Conservation (phyloP, 305 asterid species). For the Fraxinus angustifolia region DNA sequence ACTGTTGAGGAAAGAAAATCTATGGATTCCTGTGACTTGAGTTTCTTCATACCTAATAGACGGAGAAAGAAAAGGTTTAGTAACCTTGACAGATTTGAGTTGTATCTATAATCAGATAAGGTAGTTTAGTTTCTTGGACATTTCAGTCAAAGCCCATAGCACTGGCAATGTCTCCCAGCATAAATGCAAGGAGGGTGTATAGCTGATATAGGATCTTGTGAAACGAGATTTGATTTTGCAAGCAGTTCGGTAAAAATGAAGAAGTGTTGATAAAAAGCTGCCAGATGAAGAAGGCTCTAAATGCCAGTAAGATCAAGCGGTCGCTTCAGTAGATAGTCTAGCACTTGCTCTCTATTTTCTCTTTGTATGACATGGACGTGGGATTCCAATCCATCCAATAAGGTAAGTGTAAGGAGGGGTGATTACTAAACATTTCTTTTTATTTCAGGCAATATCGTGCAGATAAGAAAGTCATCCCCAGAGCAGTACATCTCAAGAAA, state of each 20-base stretch:
- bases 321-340: slow-evolving; percentile 3
- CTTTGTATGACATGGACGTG: neutral
- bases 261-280: neutral
- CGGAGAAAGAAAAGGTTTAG: neutral
- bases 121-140: neutral
- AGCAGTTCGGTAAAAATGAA: neutral
- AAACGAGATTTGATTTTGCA: neutral
- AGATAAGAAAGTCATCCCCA: neutral
- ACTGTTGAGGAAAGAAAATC: neutral
- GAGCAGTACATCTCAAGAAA: neutral
- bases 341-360: neutral
- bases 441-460: neutral
- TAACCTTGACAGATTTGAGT: neutral
- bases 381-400: slow-evolving; percentile 1
- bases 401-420: neutral
- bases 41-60: neutral
- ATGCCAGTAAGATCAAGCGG: slow-evolving; percentile 4
- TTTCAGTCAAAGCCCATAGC: neutral
- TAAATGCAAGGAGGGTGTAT: neutral
- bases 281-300: neutral
- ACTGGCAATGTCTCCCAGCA: neutral
- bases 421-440: neutral
- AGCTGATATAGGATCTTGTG: neutral
- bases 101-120: slow-evolving; percentile 14
- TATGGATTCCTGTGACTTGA: neutral